Conservation (phyloP, 75 land plant genomes). For the Larix kaempferi region DNA sequence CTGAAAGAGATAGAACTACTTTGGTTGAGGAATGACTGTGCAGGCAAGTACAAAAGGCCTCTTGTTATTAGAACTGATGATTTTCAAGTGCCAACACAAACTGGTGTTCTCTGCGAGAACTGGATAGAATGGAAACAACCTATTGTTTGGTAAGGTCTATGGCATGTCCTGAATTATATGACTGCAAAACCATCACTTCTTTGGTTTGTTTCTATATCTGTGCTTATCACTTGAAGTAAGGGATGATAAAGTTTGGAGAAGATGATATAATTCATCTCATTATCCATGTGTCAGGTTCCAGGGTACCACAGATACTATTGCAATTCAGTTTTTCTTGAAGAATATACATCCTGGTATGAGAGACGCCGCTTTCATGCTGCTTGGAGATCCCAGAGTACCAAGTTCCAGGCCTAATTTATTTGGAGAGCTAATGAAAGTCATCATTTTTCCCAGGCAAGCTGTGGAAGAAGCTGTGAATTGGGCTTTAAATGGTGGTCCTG, state of each 20-base stretch:
- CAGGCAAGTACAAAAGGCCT: too few species aligned
- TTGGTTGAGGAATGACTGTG: too few species aligned
- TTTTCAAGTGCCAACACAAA: slow-evolving; percentile 43
- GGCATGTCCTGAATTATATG: slow-evolving; percentile 3
- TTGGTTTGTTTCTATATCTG: neutral
- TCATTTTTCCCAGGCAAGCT: slow-evolving; percentile 55
- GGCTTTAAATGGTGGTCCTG: slow-evolving; percentile 52
- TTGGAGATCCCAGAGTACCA: slow-evolving; percentile 54
- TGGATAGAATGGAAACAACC: slow-evolving; percentile 79
- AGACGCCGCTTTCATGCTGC: slow-evolving; percentile 44
- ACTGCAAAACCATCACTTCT: neutral
- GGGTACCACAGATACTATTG: slow-evolving; percentile 56
- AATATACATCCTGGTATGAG: slow-evolving; percentile 70
- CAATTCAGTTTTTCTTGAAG: slow-evolving; percentile 83
- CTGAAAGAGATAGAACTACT: too few species aligned
- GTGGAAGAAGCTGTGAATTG: slow-evolving; percentile 71
- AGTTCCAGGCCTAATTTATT: slow-evolving; percentile 66
- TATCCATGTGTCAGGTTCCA: neutral
- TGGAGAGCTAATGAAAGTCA: slow-evolving; percentile 75
- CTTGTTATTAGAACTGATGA: too few species aligned
- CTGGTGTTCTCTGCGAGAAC: slow-evolving; percentile 80
- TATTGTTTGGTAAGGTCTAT: slow-evolving; percentile 66
- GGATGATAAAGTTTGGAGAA: too few species aligned
- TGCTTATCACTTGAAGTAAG: neutral
- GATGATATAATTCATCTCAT: neutral